Percentiles rank a stretch among this genome's conserved stretches.
Evolutionary conservation across 305 asterid genomes (phyloP).

Genomic region (Fraxinus nigra): DNA sequence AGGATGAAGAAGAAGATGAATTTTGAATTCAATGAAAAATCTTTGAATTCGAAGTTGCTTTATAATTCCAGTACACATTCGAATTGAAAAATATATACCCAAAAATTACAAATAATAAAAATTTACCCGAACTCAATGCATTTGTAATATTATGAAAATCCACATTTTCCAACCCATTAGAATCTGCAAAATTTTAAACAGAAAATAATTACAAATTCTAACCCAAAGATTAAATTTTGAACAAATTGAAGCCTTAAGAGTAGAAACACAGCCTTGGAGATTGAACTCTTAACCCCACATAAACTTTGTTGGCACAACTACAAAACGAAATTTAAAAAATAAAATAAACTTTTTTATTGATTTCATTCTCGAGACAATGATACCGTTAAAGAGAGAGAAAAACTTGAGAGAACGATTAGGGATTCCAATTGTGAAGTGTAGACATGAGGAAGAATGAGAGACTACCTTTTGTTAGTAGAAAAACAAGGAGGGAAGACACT

Average conservation of each 20-base stretch:
- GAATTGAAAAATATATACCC: background rate
- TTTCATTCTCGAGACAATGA: background rate
- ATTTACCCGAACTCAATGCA: slow-evolving; percentile 24
- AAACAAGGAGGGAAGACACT: background rate
- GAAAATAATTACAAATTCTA: too few relatives aligned
- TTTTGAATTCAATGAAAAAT: background rate
- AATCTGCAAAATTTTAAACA: too few relatives aligned
- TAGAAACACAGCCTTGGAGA: slow-evolving; percentile 55
- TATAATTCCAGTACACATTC: background rate
- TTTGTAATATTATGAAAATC: background rate
- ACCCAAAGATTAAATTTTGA: background rate
- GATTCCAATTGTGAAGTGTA: slow-evolving; percentile 23
- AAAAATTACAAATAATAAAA: slow-evolving; percentile 14
- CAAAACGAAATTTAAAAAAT: slow-evolving; percentile 4
- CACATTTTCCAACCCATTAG: too few relatives aligned
- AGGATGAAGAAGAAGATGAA: too few relatives aligned
- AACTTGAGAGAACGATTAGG: slow-evolving; percentile 38
- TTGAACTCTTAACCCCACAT: slow-evolving; percentile 64
- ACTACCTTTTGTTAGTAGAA: slow-evolving; percentile 37
- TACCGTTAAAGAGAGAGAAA: background rate
- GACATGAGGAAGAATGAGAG: slow-evolving; percentile 28
- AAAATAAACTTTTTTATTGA: background rate
- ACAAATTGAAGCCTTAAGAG: background rate
- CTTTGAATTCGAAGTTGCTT: background rate
- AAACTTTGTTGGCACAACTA: slow-evolving; percentile 61